phyloP scores from a whole-genome alignment of 352 stramenopile species.

The Globisporangium nagaii region DNA sequence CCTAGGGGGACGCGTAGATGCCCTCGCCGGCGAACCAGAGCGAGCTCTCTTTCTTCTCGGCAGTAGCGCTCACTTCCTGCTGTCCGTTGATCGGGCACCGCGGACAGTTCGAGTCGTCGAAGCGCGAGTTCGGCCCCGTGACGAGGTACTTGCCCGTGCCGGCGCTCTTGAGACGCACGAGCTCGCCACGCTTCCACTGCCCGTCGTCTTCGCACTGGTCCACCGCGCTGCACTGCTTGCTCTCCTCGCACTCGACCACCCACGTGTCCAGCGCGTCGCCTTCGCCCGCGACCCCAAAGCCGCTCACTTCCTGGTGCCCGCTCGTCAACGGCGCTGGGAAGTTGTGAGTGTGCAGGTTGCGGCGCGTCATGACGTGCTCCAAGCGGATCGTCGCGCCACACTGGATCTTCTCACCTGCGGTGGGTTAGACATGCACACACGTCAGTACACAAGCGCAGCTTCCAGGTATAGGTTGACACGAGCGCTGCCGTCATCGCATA shows the following conservation, averaged over 20 bases:
- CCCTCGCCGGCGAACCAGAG: slow-evolving; percentile 80
- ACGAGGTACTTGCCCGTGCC: slow-evolving; percentile 44
- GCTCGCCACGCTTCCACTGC: slow-evolving; percentile 68
- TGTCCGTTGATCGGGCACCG: slow-evolving; percentile 82
- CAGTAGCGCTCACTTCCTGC: slow-evolving; percentile 70
- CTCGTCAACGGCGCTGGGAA: slow-evolving; percentile 62
- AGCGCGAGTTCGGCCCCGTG: slow-evolving; percentile 44
- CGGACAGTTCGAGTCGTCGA: slow-evolving; percentile 79
- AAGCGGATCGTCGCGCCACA: slow-evolving; percentile 66
- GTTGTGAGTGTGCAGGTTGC: slow-evolving; percentile 77
- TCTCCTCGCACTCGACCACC: slow-evolving; percentile 72
- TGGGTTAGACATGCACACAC: background rate
- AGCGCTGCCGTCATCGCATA: too few species aligned
- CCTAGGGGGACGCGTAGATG: slow-evolving; percentile 71
- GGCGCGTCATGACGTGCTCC: slow-evolving; percentile 68
- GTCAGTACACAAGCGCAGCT: background rate
- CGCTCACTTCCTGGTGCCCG: slow-evolving; percentile 67
- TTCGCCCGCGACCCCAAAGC: slow-evolving; percentile 74
- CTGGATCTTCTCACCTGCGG: slow-evolving; percentile 47
- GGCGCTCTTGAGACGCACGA: slow-evolving; percentile 62
- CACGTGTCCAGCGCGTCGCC: slow-evolving; percentile 67
- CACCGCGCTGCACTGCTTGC: slow-evolving; percentile 59
- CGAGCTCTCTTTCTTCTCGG: slow-evolving; percentile 39
- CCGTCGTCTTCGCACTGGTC: slow-evolving; percentile 68
- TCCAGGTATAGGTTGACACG: too few species aligned